Conservation (phyloP, 2,329 filamentous ascomycete species). For the Phyllachora maydis region DNA sequence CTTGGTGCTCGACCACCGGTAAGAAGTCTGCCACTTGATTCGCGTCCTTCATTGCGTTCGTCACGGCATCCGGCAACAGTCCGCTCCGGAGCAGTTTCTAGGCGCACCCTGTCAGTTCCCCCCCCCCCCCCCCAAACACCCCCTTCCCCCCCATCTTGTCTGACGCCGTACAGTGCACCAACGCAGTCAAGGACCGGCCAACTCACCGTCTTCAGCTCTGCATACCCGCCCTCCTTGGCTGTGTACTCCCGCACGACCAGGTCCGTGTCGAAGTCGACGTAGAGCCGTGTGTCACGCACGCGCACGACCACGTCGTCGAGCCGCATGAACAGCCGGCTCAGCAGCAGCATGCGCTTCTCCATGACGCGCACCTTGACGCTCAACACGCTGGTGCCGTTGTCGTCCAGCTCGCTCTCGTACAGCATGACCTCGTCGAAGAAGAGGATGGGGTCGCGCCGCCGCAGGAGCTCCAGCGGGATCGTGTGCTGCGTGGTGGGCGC, state of each 20-base stretch:
- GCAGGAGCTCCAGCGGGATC: conserved; percentile 75
- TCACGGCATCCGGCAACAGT: conserved; percentile 46
- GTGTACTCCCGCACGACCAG: conserved; percentile 80
- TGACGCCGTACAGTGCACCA: neutral
- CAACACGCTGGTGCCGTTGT: conserved; percentile 84
- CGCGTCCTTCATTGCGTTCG: conserved; percentile 58
- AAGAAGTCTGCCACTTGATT: conserved; percentile 53
- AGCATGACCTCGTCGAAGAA: conserved; percentile 95
- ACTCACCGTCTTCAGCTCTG: conserved; percentile 49
- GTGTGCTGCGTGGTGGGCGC: conserved; percentile 9
- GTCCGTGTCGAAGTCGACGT: conserved; percentile 66
- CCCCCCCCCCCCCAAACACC: too few relatives aligned
- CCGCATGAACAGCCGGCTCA: conserved; percentile 78
- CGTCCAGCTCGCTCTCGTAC: conserved; percentile 93
- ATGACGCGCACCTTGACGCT: conserved; percentile 88
- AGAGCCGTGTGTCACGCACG: conserved; percentile 76
- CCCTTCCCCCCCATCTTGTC: too few relatives aligned
- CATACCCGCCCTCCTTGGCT: conserved; percentile 66
- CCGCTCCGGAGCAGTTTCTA: conserved; percentile 18
- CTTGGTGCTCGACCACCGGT: conserved; percentile 44
- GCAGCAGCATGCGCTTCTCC: conserved; percentile 66
- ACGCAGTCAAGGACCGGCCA: too few relatives aligned
- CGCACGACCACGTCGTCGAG: conserved; percentile 78
- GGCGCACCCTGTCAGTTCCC: too few relatives aligned
- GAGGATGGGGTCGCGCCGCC: conserved; percentile 75